Base-by-base conservation (phyloP, 192 early-diverging fungal species). In the Borealophlyctis nickersoniae region DNA sequence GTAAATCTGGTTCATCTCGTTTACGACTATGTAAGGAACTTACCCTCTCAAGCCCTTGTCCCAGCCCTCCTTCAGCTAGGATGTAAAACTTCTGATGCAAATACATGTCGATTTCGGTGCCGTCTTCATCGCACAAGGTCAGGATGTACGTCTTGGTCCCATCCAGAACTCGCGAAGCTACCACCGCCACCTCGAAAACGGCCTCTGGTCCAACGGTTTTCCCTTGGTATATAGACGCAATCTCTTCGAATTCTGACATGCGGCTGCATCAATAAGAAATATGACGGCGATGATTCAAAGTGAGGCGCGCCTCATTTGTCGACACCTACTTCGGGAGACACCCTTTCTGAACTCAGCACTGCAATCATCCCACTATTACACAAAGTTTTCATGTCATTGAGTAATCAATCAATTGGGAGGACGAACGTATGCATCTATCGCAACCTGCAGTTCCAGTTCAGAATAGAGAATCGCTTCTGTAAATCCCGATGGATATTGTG, bases 11-110 rank as follows among this genome's bases (percentile, higher is more conserved):
- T n/a, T n/a, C n/a, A n/a, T n/a, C n/a, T n/a, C n/a, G n/a, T n/a
- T n/a, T n/a, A n/a, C n/a, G n/a, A n/a, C n/a, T n/a, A n/a, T n/a
- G n/a, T n/a, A n/a, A n/a, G n/a, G n/a, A n/a, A n/a, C n/a, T n/a
- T n/a, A n/a, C 5, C 33, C 14, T 58, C 56, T n/a, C 31, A 24
- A 58, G 13, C 56, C 24, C 4, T 7, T 27, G 13, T 7, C 29
- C 16, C 30, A 58, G n/a, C 5, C 27, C 9, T 13, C 30, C 28
- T 2, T 63, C 62, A 63, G 29, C 53, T 27, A 65, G 24, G 22
- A 56, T 57, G 24, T 27, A 65, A 36, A 28, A 65, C 29, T 65
- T 65, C 35, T 65, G 63, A 57, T 65, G 63, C 13, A 65, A 30
- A 30, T 65, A 65, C 63, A 65, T 65, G 11, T 65, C 55, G 24